phyloP scores from a whole-genome alignment of 306 rosid genomes.

The Fagus crenata region DNA sequence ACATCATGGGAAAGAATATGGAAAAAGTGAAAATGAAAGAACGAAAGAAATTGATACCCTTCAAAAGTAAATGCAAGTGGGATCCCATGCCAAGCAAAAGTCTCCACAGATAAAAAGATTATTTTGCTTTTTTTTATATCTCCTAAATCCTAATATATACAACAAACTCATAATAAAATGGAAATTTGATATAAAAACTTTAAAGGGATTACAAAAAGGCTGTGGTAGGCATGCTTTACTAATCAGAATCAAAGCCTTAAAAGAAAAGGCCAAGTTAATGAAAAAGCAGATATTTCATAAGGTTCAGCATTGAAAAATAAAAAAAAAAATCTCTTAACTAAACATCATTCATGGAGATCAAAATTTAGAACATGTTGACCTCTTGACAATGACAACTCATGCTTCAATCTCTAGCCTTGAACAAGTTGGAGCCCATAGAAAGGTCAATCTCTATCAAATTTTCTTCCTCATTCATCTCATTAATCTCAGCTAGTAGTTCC shows the following conservation, averaged over 20 bases:
- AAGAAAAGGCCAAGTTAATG: neutral
- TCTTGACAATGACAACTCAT: conserved; percentile 18
- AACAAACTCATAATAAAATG: neutral
- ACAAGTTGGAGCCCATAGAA: conserved; percentile 47
- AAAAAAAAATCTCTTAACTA: neutral
- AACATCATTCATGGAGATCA: neutral
- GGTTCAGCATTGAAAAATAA: neutral
- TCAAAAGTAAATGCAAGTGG: neutral
- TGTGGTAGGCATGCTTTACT: neutral
- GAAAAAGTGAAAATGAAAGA: neutral
- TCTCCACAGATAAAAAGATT: neutral
- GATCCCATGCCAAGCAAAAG: neutral
- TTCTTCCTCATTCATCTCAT: conserved; percentile 64
- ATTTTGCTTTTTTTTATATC: neutral
- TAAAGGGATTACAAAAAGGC: neutral
- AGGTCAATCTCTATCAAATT: conserved; percentile 71
- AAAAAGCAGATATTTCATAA: neutral
- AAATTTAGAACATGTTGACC: conserved; percentile 1
- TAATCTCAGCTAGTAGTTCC: conserved; percentile 58
- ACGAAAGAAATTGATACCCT: neutral
- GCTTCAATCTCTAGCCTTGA: conserved; percentile 42
- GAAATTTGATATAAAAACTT: neutral
- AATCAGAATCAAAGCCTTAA: neutral
- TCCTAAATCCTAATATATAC: neutral
- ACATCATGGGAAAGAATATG: neutral